Conservation (phyloP, 768 basidiomycete species). For the Ramaria rubella region DNA sequence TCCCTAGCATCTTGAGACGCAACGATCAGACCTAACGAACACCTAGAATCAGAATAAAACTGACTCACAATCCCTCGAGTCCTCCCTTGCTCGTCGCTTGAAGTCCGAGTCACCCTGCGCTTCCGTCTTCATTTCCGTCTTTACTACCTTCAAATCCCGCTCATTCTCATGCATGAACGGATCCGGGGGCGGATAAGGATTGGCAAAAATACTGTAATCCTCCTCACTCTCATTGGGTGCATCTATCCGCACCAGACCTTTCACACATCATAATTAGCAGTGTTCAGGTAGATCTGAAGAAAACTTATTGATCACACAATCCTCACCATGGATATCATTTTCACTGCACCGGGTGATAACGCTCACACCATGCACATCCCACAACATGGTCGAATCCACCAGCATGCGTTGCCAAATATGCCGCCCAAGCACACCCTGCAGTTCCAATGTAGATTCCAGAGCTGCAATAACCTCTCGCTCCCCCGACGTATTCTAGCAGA, state of each 20-base stretch:
- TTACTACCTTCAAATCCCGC: too few species aligned
- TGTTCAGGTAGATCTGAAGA: neutral
- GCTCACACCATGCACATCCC: neutral
- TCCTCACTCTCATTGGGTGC: neutral
- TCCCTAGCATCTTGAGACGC: too few species aligned
- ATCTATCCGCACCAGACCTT: neutral
- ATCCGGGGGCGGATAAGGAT: neutral
- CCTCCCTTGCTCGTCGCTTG: too few species aligned
- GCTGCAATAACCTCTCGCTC: neutral
- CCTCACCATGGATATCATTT: neutral
- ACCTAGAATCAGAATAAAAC: too few species aligned
- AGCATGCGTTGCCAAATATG: neutral
- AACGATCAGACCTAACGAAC: too few species aligned
- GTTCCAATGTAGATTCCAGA: neutral
- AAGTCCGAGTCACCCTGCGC: too few species aligned
- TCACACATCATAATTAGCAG: neutral
- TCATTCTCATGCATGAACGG: neutral
- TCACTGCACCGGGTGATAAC: neutral
- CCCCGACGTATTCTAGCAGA: neutral
- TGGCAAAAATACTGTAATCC: neutral
- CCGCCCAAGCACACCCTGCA: neutral
- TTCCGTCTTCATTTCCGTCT: too few species aligned
- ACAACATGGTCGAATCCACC: neutral
- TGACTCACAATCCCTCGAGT: too few species aligned
- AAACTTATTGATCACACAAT: too few species aligned